phyloP scores from a whole-genome alignment of 805 yeast species.

The Diddensiella transvaalensis region DNA sequence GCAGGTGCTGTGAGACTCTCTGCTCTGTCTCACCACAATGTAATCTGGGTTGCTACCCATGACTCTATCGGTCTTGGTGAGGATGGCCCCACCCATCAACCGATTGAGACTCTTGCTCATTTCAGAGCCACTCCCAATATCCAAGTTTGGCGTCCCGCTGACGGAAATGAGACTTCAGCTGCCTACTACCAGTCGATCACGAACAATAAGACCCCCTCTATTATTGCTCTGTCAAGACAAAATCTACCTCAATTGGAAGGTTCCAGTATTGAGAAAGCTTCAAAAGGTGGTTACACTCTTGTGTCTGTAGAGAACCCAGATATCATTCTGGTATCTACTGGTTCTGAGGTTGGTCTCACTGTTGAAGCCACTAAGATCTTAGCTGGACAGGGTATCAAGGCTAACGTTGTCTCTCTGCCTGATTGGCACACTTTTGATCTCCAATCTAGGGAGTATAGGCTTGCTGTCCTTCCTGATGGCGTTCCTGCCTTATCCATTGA shows the following conservation, averaged over 20 bases:
- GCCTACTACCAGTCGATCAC: slow-evolving; percentile 58
- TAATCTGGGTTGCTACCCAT: slow-evolving; percentile 53
- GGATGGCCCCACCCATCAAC: slow-evolving; percentile 59
- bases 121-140: slow-evolving; percentile 50
- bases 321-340: slow-evolving; percentile 79
- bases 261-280: slow-evolving; percentile 84
- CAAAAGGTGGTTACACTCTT: slow-evolving; percentile 90
- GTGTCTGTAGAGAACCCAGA: slow-evolving; percentile 57
- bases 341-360: slow-evolving; percentile 86
- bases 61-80: slow-evolving; percentile 58
- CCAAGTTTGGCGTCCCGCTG: slow-evolving; percentile 51
- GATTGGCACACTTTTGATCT: slow-evolving; percentile 86
- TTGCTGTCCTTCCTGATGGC: slow-evolving; percentile 90
- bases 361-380: slow-evolving; percentile 80
- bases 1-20: slow-evolving; percentile 51
- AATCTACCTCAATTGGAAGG: slow-evolving; percentile 88
- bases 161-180: slow-evolving; percentile 50
- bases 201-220: slow-evolving; percentile 58
- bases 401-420: slow-evolving; percentile 86
- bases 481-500: slow-evolving; percentile 91
- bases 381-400: slow-evolving; percentile 59
- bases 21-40: slow-evolving; percentile 44
- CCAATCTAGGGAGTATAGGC: slow-evolving; percentile 76
- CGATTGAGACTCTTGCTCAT: slow-evolving; percentile 49
- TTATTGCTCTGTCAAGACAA: slow-evolving; percentile 75